Evolutionary conservation across 2,329 filamentous ascomycete genomes (phyloP).

Genomic region (Dendrostoma leiphaemia): DNA sequence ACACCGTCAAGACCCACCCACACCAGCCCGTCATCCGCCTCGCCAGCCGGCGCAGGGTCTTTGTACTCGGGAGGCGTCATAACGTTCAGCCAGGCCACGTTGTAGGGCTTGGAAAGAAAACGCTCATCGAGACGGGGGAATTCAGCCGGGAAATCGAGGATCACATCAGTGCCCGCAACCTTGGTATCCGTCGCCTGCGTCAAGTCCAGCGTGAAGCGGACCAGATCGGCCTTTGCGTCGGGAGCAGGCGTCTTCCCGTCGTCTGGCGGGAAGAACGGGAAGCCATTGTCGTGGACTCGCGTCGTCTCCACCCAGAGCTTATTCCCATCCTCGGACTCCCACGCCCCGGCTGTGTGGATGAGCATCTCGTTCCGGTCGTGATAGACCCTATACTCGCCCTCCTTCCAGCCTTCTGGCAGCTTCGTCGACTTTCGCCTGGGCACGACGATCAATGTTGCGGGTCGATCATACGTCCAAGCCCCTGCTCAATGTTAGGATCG

Average conservation of each 20-base stretch:
- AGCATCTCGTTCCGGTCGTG: conserved; percentile 30
- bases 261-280: conserved; percentile 36
- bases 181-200: conserved; percentile 23
- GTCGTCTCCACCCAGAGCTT: conserved; percentile 36
- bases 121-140: conserved; percentile 45
- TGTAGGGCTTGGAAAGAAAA: conserved; percentile 35
- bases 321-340: conserved; percentile 33
- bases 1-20: conserved; percentile 15
- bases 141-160: conserved; percentile 38
- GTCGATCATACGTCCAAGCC: conserved; percentile 29
- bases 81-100: conserved; percentile 37
- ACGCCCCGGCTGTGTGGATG: conserved; percentile 40
- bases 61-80: conserved; percentile 23
- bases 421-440: conserved; percentile 15
- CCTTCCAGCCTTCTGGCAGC: conserved; percentile 23
- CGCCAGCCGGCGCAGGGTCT: background rate
- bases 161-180: conserved; percentile 27
- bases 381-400: conserved; percentile 24
- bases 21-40: background rate
- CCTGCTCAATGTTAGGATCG: no score
- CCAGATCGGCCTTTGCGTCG: conserved; percentile 38
- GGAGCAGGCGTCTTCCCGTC: conserved; percentile 26
- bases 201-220: conserved; percentile 40
- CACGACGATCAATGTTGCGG: conserved; percentile 21
- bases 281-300: conserved; percentile 36